Evolutionary conservation across 257 asterid species (phyloP), one percentile per base, ranked within the genome.

Genomic region (Capsicum pubescens): DNA sequence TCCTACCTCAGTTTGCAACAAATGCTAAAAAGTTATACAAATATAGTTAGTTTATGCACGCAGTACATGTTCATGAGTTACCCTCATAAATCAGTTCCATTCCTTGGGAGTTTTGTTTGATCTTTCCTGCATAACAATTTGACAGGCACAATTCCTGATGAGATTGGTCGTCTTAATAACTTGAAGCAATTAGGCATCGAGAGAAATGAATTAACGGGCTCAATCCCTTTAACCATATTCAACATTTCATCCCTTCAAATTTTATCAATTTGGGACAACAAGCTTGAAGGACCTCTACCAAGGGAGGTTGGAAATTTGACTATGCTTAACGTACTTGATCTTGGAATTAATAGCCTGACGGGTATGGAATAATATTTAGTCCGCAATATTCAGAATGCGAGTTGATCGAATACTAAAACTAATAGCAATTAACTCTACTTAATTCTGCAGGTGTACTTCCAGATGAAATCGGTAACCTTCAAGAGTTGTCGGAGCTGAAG

Each of bases 371-470:
- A n/a, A n/a, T n/a, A n/a, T n/a, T n/a, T n/a, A 6, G 5, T 39
- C 13, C 17, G 11, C 10, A 10, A 36, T 68, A 4, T 36, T 6
- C 1, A 5, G 8, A 35, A n/a, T 15, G 36, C 52, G n/a, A n/a
- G n/a, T n/a, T n/a, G n/a, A n/a, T 72, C 19, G 42, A 63, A 17
- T 9, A 7, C 6, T 46, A 16, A n/a, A 61, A 12, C 39, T 52
- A 32, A 1, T 0, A 14, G 48, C 15, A 46, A 0, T 6, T 71
- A 0, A 48, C 42, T 46, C 6, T 36, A 15, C 44, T 35, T n/a
- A 48, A 10, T 66, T 57, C 80, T 3, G 39, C 87, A 80, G 93
- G 90, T 61, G 79, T 67, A 10, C 82, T 88, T 74, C 87, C 90
- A 14, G 32, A 63, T 7, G 91, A 88, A 81, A 46, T 90, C 9